Percentiles rank a stretch among this genome's conserved stretches.
These are phyloP conservation scores for Corylus americana DNA, from an alignment of 306 rosid species.

Conservation along the genomic window DNA sequence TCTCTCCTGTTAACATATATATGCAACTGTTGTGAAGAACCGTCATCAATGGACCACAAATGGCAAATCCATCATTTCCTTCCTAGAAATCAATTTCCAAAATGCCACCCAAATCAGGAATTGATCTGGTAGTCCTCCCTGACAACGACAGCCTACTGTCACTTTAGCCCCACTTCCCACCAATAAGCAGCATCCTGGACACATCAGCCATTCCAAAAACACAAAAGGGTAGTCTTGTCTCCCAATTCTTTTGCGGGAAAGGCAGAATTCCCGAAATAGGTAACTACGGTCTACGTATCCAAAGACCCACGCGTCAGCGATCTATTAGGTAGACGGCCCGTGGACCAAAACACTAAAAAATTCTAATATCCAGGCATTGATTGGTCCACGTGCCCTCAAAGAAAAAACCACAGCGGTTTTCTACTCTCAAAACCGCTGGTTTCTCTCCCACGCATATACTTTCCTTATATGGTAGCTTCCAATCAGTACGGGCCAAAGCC, in stretches of 20 bases:
- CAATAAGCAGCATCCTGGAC: not conserved
- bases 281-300: conserved; percentile 35
- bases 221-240: not conserved
- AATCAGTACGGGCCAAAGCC: conserved; percentile 38
- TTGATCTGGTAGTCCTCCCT: not conserved
- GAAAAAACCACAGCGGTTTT: conserved; percentile 39
- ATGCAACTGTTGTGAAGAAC: not conserved
- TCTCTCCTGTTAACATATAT: too few relatives aligned
- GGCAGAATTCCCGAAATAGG: conserved; percentile 39
- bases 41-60: not conserved
- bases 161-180: not conserved
- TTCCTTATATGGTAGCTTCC: conserved; percentile 67
- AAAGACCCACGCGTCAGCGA: conserved; percentile 65
- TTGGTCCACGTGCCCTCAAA: conserved; percentile 54
- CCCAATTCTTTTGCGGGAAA: conserved; percentile 15
- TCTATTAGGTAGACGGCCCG: conserved; percentile 35
- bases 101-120: not conserved
- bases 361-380: conserved; percentile 1
- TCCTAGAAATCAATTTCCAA: not conserved
- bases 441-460: conserved; percentile 39
- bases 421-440: conserved; percentile 18
- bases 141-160: not conserved
- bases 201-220: not conserved
- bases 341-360: not conserved
- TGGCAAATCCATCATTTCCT: not conserved